Base-by-base conservation (phyloP, 768 basidiomycete species). In the Pleurotus sapidus region DNA sequence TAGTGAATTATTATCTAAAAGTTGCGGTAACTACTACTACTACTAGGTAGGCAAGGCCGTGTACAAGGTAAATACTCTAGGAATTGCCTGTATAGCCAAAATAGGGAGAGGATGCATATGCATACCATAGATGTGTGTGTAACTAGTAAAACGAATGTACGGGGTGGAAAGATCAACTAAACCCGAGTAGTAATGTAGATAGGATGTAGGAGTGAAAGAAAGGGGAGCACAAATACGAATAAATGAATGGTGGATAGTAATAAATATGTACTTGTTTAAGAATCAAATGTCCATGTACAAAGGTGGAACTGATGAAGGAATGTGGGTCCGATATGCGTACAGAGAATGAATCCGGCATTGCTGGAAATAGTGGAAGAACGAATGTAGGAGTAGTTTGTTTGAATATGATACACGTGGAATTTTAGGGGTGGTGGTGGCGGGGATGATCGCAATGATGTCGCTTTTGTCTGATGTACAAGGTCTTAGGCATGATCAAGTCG, bases 91-190 rank as follows among this genome's bases (percentile, higher is more conserved):
- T 42, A 42, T 48, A 40, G 51, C n/a, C 51, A 12, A 39, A 54
- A 54, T 50, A 50, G 27, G 1, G 20, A 45, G 49, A 27, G 20
- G 39, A 54, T 54, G 51, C 38, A 42, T 40, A 34, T 18, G 51
- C 51, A 54, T 48, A 48, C 46, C 46, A 48, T 54, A 42, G 17
- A 39, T n/a, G 37, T 6, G 39, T 54, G 24, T 34, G 30, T 34
- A 34, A 34, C 30, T 34, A 34, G 30, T 34, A 34, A 34, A 54
- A n/a, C 24, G 51, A 54, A 54, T 50, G 49, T 50, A 50, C 11
- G 37, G 25, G 49, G 51, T 17, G 42, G 14, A 54, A 54, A 54
- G 51, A 23, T 25, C 51, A 54, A 54, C 51, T 42, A 54, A 54
- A 54, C 51, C 51, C 51, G 40, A 20, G 30, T 50, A 50, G 39